phyloP scores from a whole-genome alignment of 176 grass and related monocot species.

The Zea luxurians region DNA sequence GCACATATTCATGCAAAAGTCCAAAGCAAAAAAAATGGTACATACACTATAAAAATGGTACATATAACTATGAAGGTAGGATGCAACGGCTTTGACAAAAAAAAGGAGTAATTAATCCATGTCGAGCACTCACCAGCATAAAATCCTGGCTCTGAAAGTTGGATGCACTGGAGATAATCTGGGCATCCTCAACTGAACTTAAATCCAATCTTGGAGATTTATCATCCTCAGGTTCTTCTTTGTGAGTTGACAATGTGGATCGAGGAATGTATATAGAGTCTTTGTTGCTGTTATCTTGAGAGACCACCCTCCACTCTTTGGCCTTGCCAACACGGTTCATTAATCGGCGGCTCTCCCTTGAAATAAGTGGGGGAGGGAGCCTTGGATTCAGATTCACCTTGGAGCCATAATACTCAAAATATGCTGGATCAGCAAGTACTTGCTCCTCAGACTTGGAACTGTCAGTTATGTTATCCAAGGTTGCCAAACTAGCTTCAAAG shows the following conservation, averaged over 20 bases:
- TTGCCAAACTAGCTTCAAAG: slow-evolving; percentile 53
- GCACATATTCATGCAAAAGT: not conserved
- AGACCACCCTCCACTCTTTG: slow-evolving; percentile 62
- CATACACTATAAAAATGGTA: too few species aligned
- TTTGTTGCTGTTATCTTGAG: slow-evolving; percentile 53
- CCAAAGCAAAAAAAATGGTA: not conserved
- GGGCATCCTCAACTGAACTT: slow-evolving; percentile 45
- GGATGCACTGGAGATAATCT: slow-evolving; percentile 36
- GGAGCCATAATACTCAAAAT: slow-evolving; percentile 85
- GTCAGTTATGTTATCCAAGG: slow-evolving; percentile 39
- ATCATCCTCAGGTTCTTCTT: slow-evolving; percentile 95
- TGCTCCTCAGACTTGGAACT: slow-evolving; percentile 64
- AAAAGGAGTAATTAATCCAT: not conserved
- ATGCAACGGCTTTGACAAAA: slow-evolving; percentile 12
- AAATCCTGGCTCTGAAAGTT: slow-evolving; percentile 49
- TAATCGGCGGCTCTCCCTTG: slow-evolving; percentile 72
- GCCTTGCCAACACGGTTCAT: slow-evolving; percentile 63
- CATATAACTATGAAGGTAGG: not conserved
- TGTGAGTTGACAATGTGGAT: slow-evolving; percentile 77
- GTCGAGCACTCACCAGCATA: slow-evolving; percentile 48
- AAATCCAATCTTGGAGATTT: slow-evolving; percentile 67
- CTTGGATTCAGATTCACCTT: slow-evolving; percentile 96
- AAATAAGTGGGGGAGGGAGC: slow-evolving; percentile 85
- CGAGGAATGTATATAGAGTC: slow-evolving; percentile 61
- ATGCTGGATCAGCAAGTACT: slow-evolving; percentile 75